Conservation (phyloP, 2,329 filamentous ascomycete species). For the Stagonosporopsis rhizophila region DNA sequence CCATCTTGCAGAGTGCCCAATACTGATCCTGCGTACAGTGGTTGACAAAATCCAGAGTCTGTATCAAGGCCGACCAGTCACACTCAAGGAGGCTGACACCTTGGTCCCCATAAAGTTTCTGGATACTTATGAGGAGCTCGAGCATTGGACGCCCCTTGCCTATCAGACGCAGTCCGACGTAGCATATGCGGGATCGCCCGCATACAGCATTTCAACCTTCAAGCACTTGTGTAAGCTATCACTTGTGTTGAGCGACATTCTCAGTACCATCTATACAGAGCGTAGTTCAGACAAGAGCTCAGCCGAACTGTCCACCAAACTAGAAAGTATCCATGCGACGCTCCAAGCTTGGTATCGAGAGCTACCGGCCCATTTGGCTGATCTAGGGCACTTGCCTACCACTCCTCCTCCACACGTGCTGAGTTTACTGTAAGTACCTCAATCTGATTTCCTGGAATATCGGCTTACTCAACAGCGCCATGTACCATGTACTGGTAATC, state of each 20-base stretch:
- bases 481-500: slow-evolving; percentile 61
- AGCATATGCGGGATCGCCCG: slow-evolving; percentile 47
- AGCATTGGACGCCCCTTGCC: slow-evolving; percentile 59
- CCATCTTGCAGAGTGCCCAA: neutral
- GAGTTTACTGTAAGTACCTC: slow-evolving; percentile 31
- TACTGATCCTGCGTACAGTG: slow-evolving; percentile 26
- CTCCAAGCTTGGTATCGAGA: slow-evolving; percentile 53
- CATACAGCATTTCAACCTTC: slow-evolving; percentile 56
- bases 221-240: slow-evolving; percentile 54
- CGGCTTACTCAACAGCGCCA: slow-evolving; percentile 37
- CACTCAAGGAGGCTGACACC: slow-evolving; percentile 56
- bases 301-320: slow-evolving; percentile 46
- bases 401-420: slow-evolving; percentile 48
- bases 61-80: slow-evolving; percentile 62
- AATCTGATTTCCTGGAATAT: neutral
- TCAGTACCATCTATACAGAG: slow-evolving; percentile 50
- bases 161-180: slow-evolving; percentile 31
- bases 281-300: slow-evolving; percentile 42
- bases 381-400: slow-evolving; percentile 35
- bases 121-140: slow-evolving; percentile 62
- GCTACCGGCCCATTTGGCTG: slow-evolving; percentile 55
- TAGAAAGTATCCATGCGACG: slow-evolving; percentile 51
- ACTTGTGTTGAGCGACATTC: slow-evolving; percentile 54
- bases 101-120: slow-evolving; percentile 57
- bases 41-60: slow-evolving; percentile 63